Base-by-base conservation (phyloP, 257 asterid genomes). In the Hygrophila difformis region DNA sequence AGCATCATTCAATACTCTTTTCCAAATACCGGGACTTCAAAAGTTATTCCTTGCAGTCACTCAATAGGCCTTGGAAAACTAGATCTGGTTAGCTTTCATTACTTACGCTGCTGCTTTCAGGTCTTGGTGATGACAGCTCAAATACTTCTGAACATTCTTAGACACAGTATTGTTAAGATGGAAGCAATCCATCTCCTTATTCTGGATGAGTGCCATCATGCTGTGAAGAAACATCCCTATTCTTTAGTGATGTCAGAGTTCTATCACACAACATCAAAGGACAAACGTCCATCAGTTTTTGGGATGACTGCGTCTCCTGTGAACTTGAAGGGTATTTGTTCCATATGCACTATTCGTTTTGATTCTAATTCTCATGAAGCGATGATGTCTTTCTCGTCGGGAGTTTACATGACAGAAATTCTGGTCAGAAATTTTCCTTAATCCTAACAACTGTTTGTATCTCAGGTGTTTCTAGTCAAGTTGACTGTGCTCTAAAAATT, bases 261-360 rank as follows among this genome's bases (percentile, higher is more conserved):
- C 73, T 91, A 91, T 69, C 96, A 91, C 69, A 82, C 89, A 22
- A 80, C 93, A 23, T 82, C 74, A 19, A 82, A 77, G 76, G 96
- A 72, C 68, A 86, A 79, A 75, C 76, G 98, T 60, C 98, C 98
- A 44, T 75, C 96, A 37, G 82, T 91, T 62, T 91, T 91, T 70
- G 96, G 98, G 68, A 91, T 91, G 98, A 91, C 98, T 31, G 98
- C 98, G 51, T 91, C 98, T 68, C 98, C 98, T 64, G 98, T 91
- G 68, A 91, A 91, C 73, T 76, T 91, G 69, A 91, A 91, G 70
- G 96, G 98, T 86, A 89, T 45, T 61, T 35, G 51, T 39, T 44
- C 47, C n/a, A 9, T 43, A 41, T 64, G 47, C 12, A 39, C 49
- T 43, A 17, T 26, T 37, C 58, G 35, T 18, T 7, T 65, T 58